Evolutionary conservation across 2,329 filamentous ascomycete species (phyloP), one percentile per base, ranked within the genome.

Genomic region (Trichoderma sp.): DNA sequence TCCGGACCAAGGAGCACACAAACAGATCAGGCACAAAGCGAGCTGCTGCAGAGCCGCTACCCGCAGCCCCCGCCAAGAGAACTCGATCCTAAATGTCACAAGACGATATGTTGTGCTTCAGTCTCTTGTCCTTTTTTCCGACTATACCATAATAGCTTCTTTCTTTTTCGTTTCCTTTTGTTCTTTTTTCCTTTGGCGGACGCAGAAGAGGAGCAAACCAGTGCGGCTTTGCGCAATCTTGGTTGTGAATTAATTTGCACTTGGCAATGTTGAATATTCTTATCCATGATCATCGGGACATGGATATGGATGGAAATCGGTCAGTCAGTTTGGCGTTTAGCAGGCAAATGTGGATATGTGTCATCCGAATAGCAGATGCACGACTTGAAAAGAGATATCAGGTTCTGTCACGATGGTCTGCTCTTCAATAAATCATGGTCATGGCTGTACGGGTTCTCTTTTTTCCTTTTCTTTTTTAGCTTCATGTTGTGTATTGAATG

Each of bases 1-100:
- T 87, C 77, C 90, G 92, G 75, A 90, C 90, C 79, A 94, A 94
- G 86, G 85, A 82, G 77, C 83, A 79, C 83, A 76, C 86, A 81
- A 76, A 89, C 87, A 84, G 85, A 85, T 80, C 84, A 31, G 80
- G 83, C 29, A 77, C 83, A 66, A 89, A 89, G 81, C 85, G 87
- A 76, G 79, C 80, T 29, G 84, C 80, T 53, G 67, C 29, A 41
- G 83, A 84, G 8, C 80, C 77, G n/a, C 79, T 84, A 24, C 77
- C 78, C 29, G 77, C 82, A 4, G 76, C 80, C 33, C 77, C 79
- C 33, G 75, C 84, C 29, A 86, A 86, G 80, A 83, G 85, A 73
- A 80, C 80, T 60, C 84, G 85, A 29, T 80, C 81, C 62, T 86
- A 77, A 79, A 60, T n/a, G 41, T 31, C 9, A 27, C n/a, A 65